Conservation (phyloP, 2,329 filamentous ascomycete genomes). For the Fusarium goolgardi region DNA sequence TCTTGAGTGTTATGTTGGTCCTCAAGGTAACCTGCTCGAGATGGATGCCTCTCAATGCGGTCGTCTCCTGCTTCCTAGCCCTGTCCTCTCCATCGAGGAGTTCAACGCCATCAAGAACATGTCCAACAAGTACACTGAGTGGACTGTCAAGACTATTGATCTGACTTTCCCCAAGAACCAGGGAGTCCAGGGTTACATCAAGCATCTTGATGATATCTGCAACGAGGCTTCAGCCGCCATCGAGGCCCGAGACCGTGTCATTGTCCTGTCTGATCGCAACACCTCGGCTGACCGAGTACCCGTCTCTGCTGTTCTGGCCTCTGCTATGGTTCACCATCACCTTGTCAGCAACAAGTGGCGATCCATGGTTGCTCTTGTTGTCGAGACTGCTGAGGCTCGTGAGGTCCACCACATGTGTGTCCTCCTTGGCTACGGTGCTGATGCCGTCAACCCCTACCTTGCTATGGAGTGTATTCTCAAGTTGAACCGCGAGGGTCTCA, state of each 20-base stretch:
- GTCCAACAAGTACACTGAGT: constrained; percentile 75
- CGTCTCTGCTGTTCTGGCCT: constrained; percentile 87
- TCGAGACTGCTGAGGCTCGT: constrained; percentile 94
- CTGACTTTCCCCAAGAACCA: constrained; percentile 91
- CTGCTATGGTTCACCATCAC: constrained; percentile 94
- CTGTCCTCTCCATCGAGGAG: constrained; percentile 88
- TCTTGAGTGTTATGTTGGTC: constrained; percentile 93
- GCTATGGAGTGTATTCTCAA: constrained; percentile 97
- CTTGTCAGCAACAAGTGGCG: constrained; percentile 96
- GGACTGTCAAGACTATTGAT: constrained; percentile 91
- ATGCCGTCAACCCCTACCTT: constrained; percentile 94
- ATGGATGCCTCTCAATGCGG: constrained; percentile 93
- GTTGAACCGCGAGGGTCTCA: constrained; percentile 92
- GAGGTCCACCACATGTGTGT: constrained; percentile 99
- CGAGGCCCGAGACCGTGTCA: constrained; percentile 83
- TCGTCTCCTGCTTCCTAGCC: constrained; percentile 85
- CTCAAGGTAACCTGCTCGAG: constrained; percentile 93
- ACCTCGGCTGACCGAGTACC: constrained; percentile 84
- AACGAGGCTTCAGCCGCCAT: constrained; percentile 86
- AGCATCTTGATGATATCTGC: constrained; percentile 89
- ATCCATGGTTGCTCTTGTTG: constrained; percentile 84
- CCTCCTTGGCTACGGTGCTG: constrained; percentile 93
- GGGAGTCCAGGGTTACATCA: constrained; percentile 85
- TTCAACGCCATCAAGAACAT: constrained; percentile 90
- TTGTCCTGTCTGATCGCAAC: constrained; percentile 89